Evolutionary conservation across 2,329 filamentous ascomycete species (phyloP), one percentile per base, ranked within the genome.

Genomic region (Aspergillus viridinutans): DNA sequence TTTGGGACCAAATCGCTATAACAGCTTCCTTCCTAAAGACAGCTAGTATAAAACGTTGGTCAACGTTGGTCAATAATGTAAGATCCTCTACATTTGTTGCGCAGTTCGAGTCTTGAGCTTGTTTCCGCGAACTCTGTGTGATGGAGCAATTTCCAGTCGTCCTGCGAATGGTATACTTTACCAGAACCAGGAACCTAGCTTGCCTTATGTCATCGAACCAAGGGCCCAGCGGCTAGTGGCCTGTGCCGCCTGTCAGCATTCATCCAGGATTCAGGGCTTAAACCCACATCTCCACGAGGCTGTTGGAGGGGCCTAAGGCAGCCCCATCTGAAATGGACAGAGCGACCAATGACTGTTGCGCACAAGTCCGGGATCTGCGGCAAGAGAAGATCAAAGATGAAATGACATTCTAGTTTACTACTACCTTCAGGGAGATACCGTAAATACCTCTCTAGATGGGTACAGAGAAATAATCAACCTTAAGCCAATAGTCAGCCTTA

Each of bases 231-330:
- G 57, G 57, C 55, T 57, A 55, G 52, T 55, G 32, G 14, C 14
- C 14, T 38, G 32, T 17, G 32, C 32, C 14, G 57, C 59, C 57
- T 58, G 59, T 58, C 59, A 60, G 58, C 55, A 61, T 58, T 38
- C 32, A 21, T 45, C 21, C 7, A 45, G 43, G 43, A 26, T 47
- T 50, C 62, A 62, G 61, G 61, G 62, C 57, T 55, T 53, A 54
- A 61, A 60, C 58, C 63, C 63, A 64, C 63, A 63, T 53, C 61
- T 50, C 63, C 63, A 65, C 61, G 62, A 65, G 63, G 62, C 62
- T 63, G 57, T 58, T 61, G 58, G 53, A 6, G 12, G 29, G 29
- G 12, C 32, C 32, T 47, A 56, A 61, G 54, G 56, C 47, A 57
- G 62, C 56, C 58, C 63, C 60, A 60, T 58, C 38, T 21, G 21